Percentiles rank a stretch among this genome's conserved stretches.
Evolutionary conservation across 176 grass and related monocot genomes (phyloP).

Genomic region (Hsuehochloa calcarea): DNA sequence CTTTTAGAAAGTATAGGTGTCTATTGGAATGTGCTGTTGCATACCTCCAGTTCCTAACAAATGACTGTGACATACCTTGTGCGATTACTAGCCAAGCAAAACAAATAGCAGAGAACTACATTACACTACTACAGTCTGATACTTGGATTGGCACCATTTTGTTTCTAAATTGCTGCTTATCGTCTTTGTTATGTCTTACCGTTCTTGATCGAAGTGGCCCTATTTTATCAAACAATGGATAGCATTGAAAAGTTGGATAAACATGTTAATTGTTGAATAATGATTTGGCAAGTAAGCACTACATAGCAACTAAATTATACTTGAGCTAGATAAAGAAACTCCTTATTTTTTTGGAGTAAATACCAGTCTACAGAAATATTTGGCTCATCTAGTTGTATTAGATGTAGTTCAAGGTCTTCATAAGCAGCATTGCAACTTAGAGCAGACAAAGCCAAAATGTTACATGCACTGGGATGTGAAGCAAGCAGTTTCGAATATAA

Average conservation of each 20-base stretch:
- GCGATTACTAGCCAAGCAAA: constrained; percentile 1
- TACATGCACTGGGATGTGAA: neutral
- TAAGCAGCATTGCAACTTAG: neutral
- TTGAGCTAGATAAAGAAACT: neutral
- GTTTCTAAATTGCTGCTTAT: neutral
- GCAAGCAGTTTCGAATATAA: neutral
- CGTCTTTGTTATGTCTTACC: neutral
- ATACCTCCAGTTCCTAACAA: neutral
- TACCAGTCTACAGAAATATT: neutral
- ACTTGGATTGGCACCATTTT: neutral
- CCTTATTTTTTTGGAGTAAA: neutral
- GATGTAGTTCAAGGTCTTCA: neutral
- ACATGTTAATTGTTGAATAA: neutral
- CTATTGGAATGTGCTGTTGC: neutral
- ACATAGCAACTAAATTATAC: neutral
- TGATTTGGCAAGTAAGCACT: neutral
- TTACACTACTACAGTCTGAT: constrained; percentile 17
- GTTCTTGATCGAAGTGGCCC: neutral
- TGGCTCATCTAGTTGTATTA: neutral
- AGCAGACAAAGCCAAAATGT: neutral
- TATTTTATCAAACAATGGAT: constrained; percentile 3
- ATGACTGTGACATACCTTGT: neutral
- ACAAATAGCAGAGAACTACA: neutral
- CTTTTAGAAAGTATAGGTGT: neutral
- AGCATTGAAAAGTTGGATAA: neutral